Conservation (phyloP, 768 basidiomycete genomes). For the Serendipita vermifera region DNA sequence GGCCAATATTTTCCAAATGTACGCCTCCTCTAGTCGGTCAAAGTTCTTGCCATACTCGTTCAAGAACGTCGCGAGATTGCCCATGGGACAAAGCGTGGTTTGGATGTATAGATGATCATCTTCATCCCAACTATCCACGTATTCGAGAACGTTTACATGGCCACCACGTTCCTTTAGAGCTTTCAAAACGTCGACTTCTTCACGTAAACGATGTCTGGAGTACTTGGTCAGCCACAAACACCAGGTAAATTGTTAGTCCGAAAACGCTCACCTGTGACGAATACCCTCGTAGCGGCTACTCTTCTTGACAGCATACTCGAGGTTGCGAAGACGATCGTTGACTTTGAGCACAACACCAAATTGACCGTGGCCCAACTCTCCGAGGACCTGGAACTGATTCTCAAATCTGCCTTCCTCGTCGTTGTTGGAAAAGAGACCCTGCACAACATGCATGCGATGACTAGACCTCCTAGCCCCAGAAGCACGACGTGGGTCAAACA, state of each 20-base stretch:
- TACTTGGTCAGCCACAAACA: constrained; percentile 18
- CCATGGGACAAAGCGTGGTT: constrained; percentile 87
- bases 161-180: constrained; percentile 42
- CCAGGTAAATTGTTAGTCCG: background rate
- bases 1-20: constrained; percentile 90
- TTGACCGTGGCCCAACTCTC: constrained; percentile 6
- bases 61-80: constrained; percentile 82
- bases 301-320: constrained; percentile 4
- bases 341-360: background rate
- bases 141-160: constrained; percentile 75
- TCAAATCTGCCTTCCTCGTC: constrained; percentile 3
- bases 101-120: constrained; percentile 77
- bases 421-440: background rate
- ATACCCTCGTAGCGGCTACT: background rate
- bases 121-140: constrained; percentile 95
- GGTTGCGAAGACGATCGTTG: background rate
- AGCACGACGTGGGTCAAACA: background rate
- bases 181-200: constrained; percentile 87
- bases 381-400: constrained; percentile 6
- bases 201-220: constrained; percentile 54
- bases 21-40: constrained; percentile 76
- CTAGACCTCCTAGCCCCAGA: background rate
- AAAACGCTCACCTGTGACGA: background rate
- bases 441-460: background rate
- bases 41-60: constrained; percentile 80